phyloP scores from a whole-genome alignment of 495 filamentous ascomycete genomes.

The Cercophora samala region DNA sequence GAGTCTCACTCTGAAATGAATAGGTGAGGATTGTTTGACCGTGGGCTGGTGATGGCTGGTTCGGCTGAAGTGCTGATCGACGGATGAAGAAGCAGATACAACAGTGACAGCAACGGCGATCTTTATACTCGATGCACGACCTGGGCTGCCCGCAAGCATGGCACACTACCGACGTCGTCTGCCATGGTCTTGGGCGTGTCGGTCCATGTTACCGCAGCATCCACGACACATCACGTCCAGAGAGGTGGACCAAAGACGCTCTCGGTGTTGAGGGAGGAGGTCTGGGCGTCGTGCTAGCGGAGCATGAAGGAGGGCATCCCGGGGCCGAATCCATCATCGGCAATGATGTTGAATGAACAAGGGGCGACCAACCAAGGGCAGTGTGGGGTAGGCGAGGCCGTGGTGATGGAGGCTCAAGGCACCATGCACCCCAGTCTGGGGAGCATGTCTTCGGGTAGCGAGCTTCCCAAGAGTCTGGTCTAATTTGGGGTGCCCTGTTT shows the following conservation, averaged over 20 bases:
- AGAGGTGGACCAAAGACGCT: constrained; percentile 14
- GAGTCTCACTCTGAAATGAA: background rate
- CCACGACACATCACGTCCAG: constrained; percentile 7
- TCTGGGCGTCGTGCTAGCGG: constrained; percentile 6
- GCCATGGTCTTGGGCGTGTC: constrained; percentile 11
- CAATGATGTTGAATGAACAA: background rate
- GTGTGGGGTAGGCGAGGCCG: background rate
- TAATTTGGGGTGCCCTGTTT: background rate
- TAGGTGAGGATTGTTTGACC: constrained; percentile 2
- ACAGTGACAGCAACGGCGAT: background rate
- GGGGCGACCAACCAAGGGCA: background rate
- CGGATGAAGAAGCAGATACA: background rate
- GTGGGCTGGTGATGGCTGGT: background rate
- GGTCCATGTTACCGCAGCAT: constrained; percentile 15
- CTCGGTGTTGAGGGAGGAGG: background rate
- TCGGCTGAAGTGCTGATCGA: constrained; percentile 9
- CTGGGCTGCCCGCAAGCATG: background rate
- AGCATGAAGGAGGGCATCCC: constrained; percentile 7
- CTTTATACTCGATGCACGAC: constrained; percentile 15
- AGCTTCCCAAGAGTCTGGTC: constrained; percentile 6
- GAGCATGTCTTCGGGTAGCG: constrained; percentile 1
- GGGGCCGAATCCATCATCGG: background rate
- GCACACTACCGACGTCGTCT: background rate
- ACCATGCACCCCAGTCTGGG: background rate
- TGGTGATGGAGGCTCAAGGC: background rate